Evolutionary conservation across 805 yeast species (phyloP), one percentile per base, ranked within the genome.

Genomic region (Citeromyces nyonsensis): DNA sequence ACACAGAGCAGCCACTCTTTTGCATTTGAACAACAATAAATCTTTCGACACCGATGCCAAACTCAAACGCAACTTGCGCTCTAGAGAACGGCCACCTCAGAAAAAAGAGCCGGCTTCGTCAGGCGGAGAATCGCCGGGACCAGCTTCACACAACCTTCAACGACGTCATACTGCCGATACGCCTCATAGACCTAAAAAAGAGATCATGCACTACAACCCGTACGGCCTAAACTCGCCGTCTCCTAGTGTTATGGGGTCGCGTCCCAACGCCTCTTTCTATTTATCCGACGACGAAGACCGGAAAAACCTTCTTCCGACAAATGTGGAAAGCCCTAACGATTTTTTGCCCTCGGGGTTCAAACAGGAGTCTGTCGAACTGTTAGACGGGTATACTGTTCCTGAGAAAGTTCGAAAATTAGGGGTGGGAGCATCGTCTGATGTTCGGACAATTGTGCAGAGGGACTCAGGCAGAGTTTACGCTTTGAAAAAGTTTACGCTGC

Each of bases 341-440:
- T 63, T 56, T 41, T 51, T 81, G 26, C 88, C 91, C 0, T 57
- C 48, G 1, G 70, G 65, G 8, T 60, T 72, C 40, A 59, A 67
- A 34, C 69, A 73, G 44, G 57, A 57, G 4, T 66, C 65, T 40
- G 56, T 64, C 6, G 59, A 66, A 28, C 51, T 81, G 36, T 55
- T 66, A 29, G 83, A 76, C 31, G 73, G 67, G 33, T 81, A 69
- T 43, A 66, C 62, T 33, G 49, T 69, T 15, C 62, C 64, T 6
- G 58, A 56, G 7, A 48, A 51, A 33, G 54, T 55, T 15, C 15
- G 15, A 7, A 34, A 22, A 18, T 49, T 81, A 35, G 93, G 91
- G 6, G 65, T 66, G 33, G 93, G 94, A 33, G 88, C 88, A 2
- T 70, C 82, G 6, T 69, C 83, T 4, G 73, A 72, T 30, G 91